phyloP scores from a whole-genome alignment of 2,329 filamentous ascomycete species.

The Endocalyx cinctus region DNA sequence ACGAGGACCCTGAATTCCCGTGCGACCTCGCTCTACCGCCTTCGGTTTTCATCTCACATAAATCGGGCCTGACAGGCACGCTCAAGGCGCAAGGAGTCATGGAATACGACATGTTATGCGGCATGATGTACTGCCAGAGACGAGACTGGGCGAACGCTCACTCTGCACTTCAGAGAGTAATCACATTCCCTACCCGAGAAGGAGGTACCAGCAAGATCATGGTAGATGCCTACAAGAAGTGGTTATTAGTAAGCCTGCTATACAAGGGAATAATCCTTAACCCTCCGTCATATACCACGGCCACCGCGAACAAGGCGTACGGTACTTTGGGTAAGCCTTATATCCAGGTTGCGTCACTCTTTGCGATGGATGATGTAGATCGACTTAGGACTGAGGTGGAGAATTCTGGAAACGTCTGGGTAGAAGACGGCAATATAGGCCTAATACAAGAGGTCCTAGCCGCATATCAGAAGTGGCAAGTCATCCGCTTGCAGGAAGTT shows the following conservation, averaged over 20 bases:
- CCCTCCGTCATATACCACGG: conserved; percentile 53
- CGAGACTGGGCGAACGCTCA: conserved; percentile 60
- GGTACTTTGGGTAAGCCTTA: conserved; percentile 64
- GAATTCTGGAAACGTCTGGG: conserved; percentile 54
- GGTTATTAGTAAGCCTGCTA: conserved; percentile 73
- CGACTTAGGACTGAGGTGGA: conserved; percentile 62
- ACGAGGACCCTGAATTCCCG: conserved; percentile 33
- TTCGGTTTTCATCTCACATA: conserved; percentile 53
- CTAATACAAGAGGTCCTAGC: conserved; percentile 66
- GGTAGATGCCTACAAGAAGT: conserved; percentile 89
- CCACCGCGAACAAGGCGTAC: conserved; percentile 38
- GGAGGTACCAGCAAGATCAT: conserved; percentile 68
- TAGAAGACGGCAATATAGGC: conserved; percentile 66
- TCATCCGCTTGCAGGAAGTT: conserved; percentile 67
- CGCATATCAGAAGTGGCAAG: conserved; percentile 70
- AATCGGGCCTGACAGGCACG: conserved; percentile 52
- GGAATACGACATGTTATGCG: conserved; percentile 62
- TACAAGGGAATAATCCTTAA: conserved; percentile 55
- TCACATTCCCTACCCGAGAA: conserved; percentile 63
- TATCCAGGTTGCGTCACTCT: conserved; percentile 62
- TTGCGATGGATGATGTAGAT: conserved; percentile 50
- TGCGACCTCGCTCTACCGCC: conserved; percentile 44
- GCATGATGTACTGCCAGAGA: conserved; percentile 58
- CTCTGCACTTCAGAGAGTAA: conserved; percentile 57
- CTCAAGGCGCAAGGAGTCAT: conserved; percentile 52